Evolutionary conservation across 176 grass and related monocot genomes (phyloP).

Genomic region (Juncus inflexus): DNA sequence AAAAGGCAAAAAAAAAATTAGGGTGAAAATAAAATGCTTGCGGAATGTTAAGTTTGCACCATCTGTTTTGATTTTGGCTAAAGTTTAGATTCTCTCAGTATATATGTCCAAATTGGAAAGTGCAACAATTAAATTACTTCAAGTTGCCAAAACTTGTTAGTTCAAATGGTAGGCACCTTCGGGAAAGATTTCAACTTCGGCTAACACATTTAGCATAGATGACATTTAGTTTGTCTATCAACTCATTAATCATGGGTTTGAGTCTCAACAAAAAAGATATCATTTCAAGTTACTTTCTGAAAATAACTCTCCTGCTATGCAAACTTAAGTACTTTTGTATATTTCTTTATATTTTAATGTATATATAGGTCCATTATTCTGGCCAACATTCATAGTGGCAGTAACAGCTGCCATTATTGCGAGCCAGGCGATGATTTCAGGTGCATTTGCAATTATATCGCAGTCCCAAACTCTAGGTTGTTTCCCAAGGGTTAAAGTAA

Average conservation of each 20-base stretch:
- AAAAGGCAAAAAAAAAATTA: background rate
- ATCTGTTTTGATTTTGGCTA: too few relatives aligned
- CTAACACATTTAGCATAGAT: too few relatives aligned
- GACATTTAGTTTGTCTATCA: too few relatives aligned
- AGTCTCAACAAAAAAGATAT: background rate
- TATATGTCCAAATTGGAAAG: too few relatives aligned
- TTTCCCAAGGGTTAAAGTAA: conserved; percentile 57
- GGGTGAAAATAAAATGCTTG: too few relatives aligned
- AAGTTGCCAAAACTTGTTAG: too few relatives aligned
- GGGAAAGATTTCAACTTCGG: too few relatives aligned
- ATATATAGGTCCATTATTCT: conserved; percentile 47
- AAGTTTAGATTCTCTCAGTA: too few relatives aligned
- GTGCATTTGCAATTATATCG: conserved; percentile 53
- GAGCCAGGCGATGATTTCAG: conserved; percentile 65
- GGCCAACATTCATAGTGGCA: conserved; percentile 58
- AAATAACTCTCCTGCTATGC: background rate
- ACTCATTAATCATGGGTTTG: background rate
- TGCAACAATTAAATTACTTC: too few relatives aligned
- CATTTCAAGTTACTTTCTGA: background rate
- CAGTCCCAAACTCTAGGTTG: conserved; percentile 51
- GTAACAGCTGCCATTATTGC: conserved; percentile 56
- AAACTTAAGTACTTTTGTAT: background rate
- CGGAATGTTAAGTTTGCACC: too few relatives aligned
- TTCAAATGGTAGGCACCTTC: too few relatives aligned
- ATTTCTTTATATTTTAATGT: background rate